Evolutionary conservation across 208 protist genomes (phyloP), one percentile per base, ranked within the genome.

Genomic region (Acanthamoeba healyi): DNA sequence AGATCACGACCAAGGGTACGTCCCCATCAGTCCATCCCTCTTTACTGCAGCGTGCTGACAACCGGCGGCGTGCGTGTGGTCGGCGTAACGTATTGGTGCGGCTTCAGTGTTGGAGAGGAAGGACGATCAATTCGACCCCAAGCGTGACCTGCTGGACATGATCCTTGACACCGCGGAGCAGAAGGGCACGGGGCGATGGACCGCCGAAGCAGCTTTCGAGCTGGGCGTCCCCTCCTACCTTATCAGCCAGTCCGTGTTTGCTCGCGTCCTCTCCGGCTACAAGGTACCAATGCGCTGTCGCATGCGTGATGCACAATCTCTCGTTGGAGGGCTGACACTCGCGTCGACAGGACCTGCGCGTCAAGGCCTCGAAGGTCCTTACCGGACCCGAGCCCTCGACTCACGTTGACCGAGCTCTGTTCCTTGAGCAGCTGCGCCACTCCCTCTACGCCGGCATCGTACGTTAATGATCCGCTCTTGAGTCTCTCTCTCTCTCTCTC

Each of bases 1-100:
- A 99, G 96, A 99, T 99, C 94, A 99, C 99, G 44, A 97, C 98
- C 56, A 65, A 97, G 98, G 51, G 99, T 99, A 5, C n/a, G 54
- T 61, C 54, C 2, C 22, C 54, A 7, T 6, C n/a, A n/a, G n/a
- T n/a, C n/a, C n/a, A n/a, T n/a, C n/a, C n/a, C n/a, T n/a, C n/a
- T n/a, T n/a, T n/a, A n/a, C n/a, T n/a, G 61, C 61, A 70, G 12
- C 7, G 6, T 26, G 61, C 22, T 34, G 29, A 26, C n/a, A 34
- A 12, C 12, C 29, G 14, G 61, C 14, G 7, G 6, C 9, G 29
- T 26, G 61, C 14, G 32, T 32, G 63, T 38, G 22, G 67, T 49
- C 6, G 40, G n/a, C n/a, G n/a, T n/a, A n/a, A n/a, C n/a, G n/a
- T n/a, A n/a, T n/a, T n/a, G n/a, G n/a, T n/a, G n/a, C n/a, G n/a